phyloP scores from a whole-genome alignment of 2,329 filamentous ascomycete genomes.

The Colletotrichum godetiae region DNA sequence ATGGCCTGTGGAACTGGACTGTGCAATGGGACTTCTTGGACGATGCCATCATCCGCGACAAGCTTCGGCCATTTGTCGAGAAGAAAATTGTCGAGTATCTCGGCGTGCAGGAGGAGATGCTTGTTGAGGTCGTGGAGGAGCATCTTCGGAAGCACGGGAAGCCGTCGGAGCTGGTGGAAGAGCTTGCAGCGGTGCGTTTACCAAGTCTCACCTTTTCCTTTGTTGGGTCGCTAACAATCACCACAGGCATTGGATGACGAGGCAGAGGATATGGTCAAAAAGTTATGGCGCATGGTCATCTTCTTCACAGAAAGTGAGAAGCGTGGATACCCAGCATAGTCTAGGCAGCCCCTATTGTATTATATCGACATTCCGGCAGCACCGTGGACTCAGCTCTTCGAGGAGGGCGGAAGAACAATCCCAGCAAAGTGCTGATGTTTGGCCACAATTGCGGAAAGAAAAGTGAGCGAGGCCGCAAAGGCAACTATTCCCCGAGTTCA shows the following conservation, averaged over 20 bases:
- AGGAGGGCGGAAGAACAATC: not conserved
- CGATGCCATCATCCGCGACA: conserved; percentile 81
- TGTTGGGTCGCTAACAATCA: conserved; percentile 42
- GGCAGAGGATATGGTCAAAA: conserved; percentile 92
- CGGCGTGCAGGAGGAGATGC: conserved; percentile 94
- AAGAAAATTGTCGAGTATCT: conserved; percentile 98
- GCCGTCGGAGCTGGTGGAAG: conserved; percentile 84
- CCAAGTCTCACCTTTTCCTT: not conserved
- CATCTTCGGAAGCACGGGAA: conserved; percentile 81
- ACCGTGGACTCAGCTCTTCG: not conserved
- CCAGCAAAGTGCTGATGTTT: not conserved
- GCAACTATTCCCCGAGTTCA: conserved; percentile 9
- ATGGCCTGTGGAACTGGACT: conserved; percentile 90
- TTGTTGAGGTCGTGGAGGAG: conserved; percentile 92
- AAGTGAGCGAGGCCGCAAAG: conserved; percentile 8
- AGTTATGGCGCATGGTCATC: conserved; percentile 98
- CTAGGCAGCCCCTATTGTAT: conserved; percentile 31
- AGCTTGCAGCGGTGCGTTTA: conserved; percentile 80
- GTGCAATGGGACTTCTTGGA: conserved; percentile 95
- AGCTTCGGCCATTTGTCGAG: conserved; percentile 93
- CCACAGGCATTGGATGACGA: conserved; percentile 89
- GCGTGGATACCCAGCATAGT: conserved; percentile 78
- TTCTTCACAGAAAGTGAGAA: conserved; percentile 98
- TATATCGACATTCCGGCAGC: conserved; percentile 20
- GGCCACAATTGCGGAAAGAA: not conserved